Base-by-base conservation (phyloP, 345 rosid species). In the Iberis pinnata region DNA sequence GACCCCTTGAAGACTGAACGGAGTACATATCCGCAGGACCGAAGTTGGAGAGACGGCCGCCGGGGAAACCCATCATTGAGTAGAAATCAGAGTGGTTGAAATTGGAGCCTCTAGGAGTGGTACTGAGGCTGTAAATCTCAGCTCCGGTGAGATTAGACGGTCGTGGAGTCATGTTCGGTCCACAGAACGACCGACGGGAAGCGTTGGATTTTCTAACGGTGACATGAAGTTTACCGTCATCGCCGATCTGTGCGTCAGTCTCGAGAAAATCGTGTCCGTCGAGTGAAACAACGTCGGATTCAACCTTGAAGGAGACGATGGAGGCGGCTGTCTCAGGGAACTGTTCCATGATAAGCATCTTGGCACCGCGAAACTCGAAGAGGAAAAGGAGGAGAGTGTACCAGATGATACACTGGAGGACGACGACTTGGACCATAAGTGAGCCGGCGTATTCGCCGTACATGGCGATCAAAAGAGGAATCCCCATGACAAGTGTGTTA, bases 321-420 rank as follows among this genome's bases (percentile, higher is more conserved):
- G 96, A 83, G 2, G 83, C 98, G 0, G 95, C 98, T 0, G 96
- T 84, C 59, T 83, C 96, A 0, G 98, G 98, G 37, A 92, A 92
- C 74, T 92, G 98, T 70, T 92, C 98, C 76, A 80, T 81, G 64
- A 92, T 88, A 5, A 92, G 76, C 65, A 92, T 64, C 76, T 78
- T 82, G n/a, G 98, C 98, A 2, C 95, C 95, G 1, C 98, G 85
- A 57, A 79, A 92, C 74, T 92, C 98, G 50, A 92, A 88, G 20
- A 90, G 68, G 49, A 88, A 90, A 12, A 90, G 79, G 31, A 90
- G 84, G 45, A 90, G 80, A 16, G 98, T 90, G 76, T 90, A 90
- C 98, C 98, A 90, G 10, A 90, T 88, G 49, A 90, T 88, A 53
- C 96, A 88, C 76, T 90, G 98, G 32, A 90, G 83, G 15, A 90